Conservation (phyloP, 192 early-diverging fungal genomes). For the Gigaspora rosea region DNA sequence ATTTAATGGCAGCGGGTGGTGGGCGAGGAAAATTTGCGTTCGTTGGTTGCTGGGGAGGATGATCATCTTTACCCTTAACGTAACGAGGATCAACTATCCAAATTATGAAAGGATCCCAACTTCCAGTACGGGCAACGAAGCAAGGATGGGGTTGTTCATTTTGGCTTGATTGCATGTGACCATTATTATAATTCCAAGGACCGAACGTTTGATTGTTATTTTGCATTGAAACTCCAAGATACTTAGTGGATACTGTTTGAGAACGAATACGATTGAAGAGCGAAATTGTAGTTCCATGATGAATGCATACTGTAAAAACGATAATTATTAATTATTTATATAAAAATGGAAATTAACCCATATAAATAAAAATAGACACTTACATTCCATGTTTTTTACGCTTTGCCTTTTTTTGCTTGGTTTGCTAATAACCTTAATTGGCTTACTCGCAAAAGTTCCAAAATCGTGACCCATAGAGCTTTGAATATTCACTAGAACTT, state of each 20-base stretch:
- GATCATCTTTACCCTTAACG: conserved; percentile 52
- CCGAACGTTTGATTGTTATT: conserved; percentile 42
- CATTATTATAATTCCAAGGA: conserved; percentile 40
- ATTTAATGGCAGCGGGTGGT: conserved; percentile 72
- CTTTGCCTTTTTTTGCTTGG: conserved; percentile 89
- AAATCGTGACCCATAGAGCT: conserved; percentile 61
- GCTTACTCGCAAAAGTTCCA: conserved; percentile 72
- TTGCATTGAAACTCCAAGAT: conserved; percentile 63
- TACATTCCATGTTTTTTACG: conserved; percentile 75
- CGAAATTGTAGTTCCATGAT: conserved; percentile 83
- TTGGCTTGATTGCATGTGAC: not conserved
- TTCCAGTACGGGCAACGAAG: conserved; percentile 72
- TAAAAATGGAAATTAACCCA: not conserved
- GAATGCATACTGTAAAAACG: conserved; percentile 69
- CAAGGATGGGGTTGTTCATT: conserved; percentile 54
- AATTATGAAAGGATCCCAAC: conserved; percentile 89
- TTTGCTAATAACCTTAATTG: conserved; percentile 91
- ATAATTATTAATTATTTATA: not conserved
- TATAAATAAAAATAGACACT: conserved; percentile 20
- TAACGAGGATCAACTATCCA: conserved; percentile 76
- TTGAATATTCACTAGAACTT: conserved; percentile 72
- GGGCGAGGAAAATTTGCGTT: conserved; percentile 70
- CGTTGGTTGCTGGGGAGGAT: conserved; percentile 45
- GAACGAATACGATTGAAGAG: conserved; percentile 89
- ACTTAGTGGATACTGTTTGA: conserved; percentile 90